Base-by-base conservation (phyloP, 805 yeast genomes). In the Candida argentea region DNA sequence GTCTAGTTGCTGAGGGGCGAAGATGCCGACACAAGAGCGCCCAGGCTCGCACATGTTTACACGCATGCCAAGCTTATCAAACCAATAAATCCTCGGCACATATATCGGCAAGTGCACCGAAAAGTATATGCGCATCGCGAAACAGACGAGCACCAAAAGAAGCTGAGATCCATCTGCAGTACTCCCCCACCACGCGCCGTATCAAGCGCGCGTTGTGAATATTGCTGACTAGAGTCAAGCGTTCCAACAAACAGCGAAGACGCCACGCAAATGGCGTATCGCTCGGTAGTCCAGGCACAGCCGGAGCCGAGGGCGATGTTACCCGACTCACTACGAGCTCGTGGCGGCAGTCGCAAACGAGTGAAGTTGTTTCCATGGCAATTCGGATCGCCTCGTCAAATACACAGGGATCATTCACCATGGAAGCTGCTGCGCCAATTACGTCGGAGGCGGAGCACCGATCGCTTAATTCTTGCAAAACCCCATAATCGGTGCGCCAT, bases 361-460 rank as follows among this genome's bases (percentile, higher is more conserved):
- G 39, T 27, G 40, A 46, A 11, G 66, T 61, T 6, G 66, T 57
- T 28, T 60, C 67, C 28, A 59, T 34, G 7, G 52, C 39, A 34
- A 55, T 55, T 21, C 39, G 40, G 8, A 61, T 41, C 2, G 57
- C 59, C 3, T 36, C 38, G 14, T 34, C 25, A 36, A 55, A 61
- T 4, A 61, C 44, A 13, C 40, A 34, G 5, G 38, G 31, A 20
- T 52, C 43, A 5, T 34, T 31, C 9, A 32, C 24, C 20, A 18
- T 18, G n/a, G n/a, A n/a, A n/a, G n/a, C n/a, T n/a, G n/a, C n/a
- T n/a, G n/a, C n/a, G n/a, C n/a, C n/a, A n/a, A n/a, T n/a, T n/a
- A n/a, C n/a, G n/a, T n/a, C n/a, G 2, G 43, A 24, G 1, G 58
- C 61, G 16, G 46, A 39, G 23, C 57, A 48, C 22, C 39, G 32